Evolutionary conservation across 352 stramenopile genomes (phyloP).

Genomic region (Aphanomyces invadans): DNA sequence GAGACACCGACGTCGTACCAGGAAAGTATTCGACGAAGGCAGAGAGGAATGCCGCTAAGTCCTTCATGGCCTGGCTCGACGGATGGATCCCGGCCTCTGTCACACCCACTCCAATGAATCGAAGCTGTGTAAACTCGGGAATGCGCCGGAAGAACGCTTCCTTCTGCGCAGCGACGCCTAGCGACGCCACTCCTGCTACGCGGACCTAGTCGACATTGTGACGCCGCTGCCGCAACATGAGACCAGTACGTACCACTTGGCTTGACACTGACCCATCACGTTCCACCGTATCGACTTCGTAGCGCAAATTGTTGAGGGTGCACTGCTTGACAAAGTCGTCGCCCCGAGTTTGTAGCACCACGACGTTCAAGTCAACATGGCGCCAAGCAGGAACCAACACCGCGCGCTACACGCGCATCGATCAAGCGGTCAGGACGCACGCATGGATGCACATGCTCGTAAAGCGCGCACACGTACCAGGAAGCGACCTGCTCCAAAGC

Average conservation of each 20-base stretch:
- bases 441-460: constrained; percentile 1
- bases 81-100: constrained; percentile 45
- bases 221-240: neutral
- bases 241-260: constrained; percentile 31
- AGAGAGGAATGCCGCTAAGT: constrained; percentile 51
- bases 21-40: constrained; percentile 34
- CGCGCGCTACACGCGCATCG: constrained; percentile 29
- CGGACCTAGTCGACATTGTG: constrained; percentile 2
- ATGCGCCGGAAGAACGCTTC: constrained; percentile 36
- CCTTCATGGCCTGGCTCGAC: constrained; percentile 33
- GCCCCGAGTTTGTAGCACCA: constrained; percentile 58
- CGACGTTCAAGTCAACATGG: constrained; percentile 32
- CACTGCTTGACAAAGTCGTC: constrained; percentile 44
- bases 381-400: constrained; percentile 56
- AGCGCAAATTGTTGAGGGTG: constrained; percentile 30
- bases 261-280: constrained; percentile 40
- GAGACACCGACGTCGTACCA: too few relatives aligned
- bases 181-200: constrained; percentile 31
- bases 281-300: constrained; percentile 62
- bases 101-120: constrained; percentile 52
- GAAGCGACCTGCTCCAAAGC: constrained; percentile 67
- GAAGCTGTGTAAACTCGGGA: constrained; percentile 33
- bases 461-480: constrained; percentile 41
- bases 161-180: constrained; percentile 31
- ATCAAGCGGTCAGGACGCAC: neutral